phyloP scores from a whole-genome alignment of 768 basidiomycete genomes.

The Panaeolus cyanescens region DNA sequence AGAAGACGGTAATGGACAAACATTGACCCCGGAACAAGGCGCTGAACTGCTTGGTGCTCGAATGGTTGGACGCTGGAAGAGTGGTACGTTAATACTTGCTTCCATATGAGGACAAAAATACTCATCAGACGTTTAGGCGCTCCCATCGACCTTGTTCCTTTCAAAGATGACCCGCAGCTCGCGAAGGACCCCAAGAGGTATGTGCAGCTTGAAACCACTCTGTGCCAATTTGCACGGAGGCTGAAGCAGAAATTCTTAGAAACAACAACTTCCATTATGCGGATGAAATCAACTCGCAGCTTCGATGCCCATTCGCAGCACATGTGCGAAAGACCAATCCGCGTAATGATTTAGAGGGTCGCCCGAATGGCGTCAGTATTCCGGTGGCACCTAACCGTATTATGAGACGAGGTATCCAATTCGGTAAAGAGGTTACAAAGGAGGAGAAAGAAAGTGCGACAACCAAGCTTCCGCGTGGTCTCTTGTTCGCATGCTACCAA shows the following conservation, averaged over 20 bases:
- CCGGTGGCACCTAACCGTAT: conserved; percentile 36
- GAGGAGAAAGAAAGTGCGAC: conserved; percentile 34
- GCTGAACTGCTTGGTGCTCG: conserved; percentile 54
- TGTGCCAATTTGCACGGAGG: conserved; percentile 15
- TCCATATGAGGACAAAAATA: background rate
- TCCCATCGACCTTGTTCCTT: conserved; percentile 46
- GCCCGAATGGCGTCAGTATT: conserved; percentile 14
- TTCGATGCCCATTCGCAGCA: conserved; percentile 48
- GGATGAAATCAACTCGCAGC: conserved; percentile 33
- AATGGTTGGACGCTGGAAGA: conserved; percentile 58
- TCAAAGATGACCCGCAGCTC: conserved; percentile 40
- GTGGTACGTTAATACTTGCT: conserved; percentile 33
- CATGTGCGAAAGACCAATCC: conserved; percentile 50
- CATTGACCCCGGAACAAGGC: conserved; percentile 37
- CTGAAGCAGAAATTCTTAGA: conserved; percentile 21
- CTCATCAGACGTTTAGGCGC: conserved; percentile 29
- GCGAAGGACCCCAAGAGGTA: conserved; percentile 37
- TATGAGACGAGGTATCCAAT: conserved; percentile 50
- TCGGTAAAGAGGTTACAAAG: conserved; percentile 50
- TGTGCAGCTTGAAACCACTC: background rate
- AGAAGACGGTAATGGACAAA: conserved; percentile 26
- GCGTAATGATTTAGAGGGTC: conserved; percentile 41
- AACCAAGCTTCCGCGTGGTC: conserved; percentile 48
- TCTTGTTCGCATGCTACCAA: conserved; percentile 47
- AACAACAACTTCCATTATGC: conserved; percentile 46